Evolutionary conservation across 164 flowering plant species (phyloP), one percentile per base, ranked within the genome.

Genomic region (Pachysandra terminalis): DNA sequence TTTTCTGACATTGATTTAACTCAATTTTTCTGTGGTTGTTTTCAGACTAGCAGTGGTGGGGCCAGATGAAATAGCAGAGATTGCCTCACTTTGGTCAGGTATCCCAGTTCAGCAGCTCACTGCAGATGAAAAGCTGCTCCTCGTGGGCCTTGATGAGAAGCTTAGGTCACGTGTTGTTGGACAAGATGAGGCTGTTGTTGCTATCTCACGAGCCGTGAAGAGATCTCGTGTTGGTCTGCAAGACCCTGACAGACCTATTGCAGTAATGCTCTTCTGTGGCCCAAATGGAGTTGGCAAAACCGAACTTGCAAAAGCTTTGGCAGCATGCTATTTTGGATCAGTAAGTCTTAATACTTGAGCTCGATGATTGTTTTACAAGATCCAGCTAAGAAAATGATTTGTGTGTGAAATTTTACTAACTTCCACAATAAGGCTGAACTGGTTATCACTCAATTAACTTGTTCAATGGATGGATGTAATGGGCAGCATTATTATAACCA

Each of bases 221-320:
- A 85, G 98, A 81, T 89, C 91, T 24, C 83, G 95, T 7, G 85
- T 81, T 63, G 98, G 96, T 27, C 66, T 93, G 37, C 86, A 84
- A 72, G 86, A 90, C 71, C 96, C 98, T 10, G 68, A 84, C 48
- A 82, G 95, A 66, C 98, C 98, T 41, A 87, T 85, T 65, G 95
- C 93, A 32, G 83, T 84, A 9, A 77, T 93, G 83, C 86, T 93
- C 27, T 89, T 93, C 77, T 87, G 91, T 76, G 98, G 98, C 24
- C 98, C 98, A 25, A 93, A 96, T 56, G 98, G 98, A 57, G 95
- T 90, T 64, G 98, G 98, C 59, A 93, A 93, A 82, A 86, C 96
- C n/a, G 98, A 89, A 77, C 79, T 90, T 23, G 61, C 93, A 58
- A 90, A 87, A 81, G 91, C 96, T 74, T 74, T 93, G 77, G 96